Evolutionary conservation across 768 basidiomycete species (phyloP).

Genomic region (Calocera viscosa): DNA sequence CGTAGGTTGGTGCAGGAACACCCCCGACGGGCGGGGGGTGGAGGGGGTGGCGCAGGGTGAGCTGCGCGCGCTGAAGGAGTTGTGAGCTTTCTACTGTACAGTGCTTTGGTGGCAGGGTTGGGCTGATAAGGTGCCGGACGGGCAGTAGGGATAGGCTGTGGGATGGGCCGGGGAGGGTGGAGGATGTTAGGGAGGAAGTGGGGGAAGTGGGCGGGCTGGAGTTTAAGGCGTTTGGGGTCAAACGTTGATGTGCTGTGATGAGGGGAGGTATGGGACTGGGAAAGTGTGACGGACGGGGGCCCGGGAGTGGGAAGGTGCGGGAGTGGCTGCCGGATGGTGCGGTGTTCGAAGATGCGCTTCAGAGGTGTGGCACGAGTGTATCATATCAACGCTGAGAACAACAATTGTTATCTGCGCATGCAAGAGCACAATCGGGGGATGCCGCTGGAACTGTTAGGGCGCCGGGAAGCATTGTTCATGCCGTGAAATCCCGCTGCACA

Average conservation of each 20-base stretch:
- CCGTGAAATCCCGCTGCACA: too few species aligned
- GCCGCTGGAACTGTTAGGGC: too few species aligned
- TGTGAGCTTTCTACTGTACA: too few species aligned
- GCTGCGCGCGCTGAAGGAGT: background rate
- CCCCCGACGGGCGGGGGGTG: background rate
- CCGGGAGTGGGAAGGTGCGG: too few species aligned
- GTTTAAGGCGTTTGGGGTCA: background rate
- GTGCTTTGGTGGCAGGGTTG: too few species aligned
- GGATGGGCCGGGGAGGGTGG: background rate
- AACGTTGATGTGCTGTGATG: background rate
- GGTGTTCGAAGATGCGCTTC: too few species aligned
- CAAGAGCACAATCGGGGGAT: too few species aligned
- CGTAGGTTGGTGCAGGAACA: background rate
- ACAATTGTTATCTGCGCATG: too few species aligned
- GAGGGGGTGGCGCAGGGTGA: background rate
- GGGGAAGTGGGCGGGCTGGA: background rate
- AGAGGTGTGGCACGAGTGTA: too few species aligned
- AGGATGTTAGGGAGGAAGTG: background rate
- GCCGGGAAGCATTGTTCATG: too few species aligned
- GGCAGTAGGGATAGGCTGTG: constrained; percentile 3
- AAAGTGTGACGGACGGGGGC: background rate
- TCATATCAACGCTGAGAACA: too few species aligned
- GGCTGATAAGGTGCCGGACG: background rate
- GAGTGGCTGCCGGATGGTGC: too few species aligned
- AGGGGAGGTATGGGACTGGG: background rate